Evolutionary conservation across 2,329 filamentous ascomycete genomes (phyloP).

Genomic region (Venturia aucupariae): DNA sequence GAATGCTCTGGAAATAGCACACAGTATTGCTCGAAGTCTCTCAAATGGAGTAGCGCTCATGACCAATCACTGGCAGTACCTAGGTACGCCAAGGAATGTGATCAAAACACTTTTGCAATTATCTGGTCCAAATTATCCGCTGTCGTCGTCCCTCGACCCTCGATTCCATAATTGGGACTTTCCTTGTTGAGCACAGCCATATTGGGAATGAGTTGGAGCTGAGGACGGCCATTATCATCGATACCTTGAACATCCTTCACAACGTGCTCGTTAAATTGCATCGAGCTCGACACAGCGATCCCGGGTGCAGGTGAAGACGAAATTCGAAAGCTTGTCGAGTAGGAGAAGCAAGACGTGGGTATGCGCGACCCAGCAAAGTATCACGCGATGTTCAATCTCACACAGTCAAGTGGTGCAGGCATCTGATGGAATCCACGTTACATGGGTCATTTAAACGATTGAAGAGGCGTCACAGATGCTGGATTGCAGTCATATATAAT

Average conservation of each 20-base stretch:
- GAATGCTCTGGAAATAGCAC: neutral
- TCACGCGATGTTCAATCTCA: neutral
- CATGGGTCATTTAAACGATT: neutral
- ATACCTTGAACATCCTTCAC: no score
- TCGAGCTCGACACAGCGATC: neutral
- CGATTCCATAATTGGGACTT: neutral
- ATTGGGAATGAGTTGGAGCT: neutral
- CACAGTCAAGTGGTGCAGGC: neutral
- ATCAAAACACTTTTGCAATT: neutral
- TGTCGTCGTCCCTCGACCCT: neutral
- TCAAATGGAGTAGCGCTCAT: neutral
- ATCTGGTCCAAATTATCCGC: neutral
- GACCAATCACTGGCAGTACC: no score
- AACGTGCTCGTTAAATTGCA: no score
- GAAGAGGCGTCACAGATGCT: neutral
- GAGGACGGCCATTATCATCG: no score
- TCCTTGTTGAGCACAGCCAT: neutral
- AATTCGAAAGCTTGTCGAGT: no score
- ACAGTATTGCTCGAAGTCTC: neutral
- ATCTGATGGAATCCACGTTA: neutral
- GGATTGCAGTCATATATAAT: neutral
- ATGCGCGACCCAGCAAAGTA: neutral
- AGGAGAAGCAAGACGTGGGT: neutral
- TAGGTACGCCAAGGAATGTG: neutral
- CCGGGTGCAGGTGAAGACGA: neutral